Percentiles rank a stretch among this genome's conserved stretches.
Conservation (phyloP, 2,329 filamentous ascomycete species). For the Cordyceps tenuipes region DNA sequence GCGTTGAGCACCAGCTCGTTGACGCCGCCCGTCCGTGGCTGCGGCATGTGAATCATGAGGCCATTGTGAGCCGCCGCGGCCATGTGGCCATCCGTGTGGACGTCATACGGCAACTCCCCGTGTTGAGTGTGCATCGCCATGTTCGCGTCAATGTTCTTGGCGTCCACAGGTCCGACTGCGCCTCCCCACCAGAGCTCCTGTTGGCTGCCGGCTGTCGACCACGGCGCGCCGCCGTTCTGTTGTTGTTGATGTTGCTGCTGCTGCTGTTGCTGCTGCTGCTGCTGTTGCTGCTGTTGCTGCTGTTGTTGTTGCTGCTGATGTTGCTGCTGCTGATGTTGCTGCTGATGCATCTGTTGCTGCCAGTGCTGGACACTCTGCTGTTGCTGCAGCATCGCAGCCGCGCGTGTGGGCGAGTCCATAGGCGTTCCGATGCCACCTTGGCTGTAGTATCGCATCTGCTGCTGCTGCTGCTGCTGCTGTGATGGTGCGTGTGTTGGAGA, state of each 20-base stretch:
- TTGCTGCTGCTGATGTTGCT: constrained; percentile 13
- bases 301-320: constrained; percentile 15
- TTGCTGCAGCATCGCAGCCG: constrained; percentile 17
- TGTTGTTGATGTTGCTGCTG: constrained; percentile 15
- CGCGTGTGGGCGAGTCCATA: constrained; percentile 29
- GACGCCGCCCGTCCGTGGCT: constrained; percentile 31
- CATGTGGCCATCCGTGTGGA: neutral
- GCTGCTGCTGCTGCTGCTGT: constrained; percentile 12
- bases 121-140: constrained; percentile 17
- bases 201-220: constrained; percentile 10
- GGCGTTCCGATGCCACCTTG: constrained; percentile 28
- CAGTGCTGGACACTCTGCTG: constrained; percentile 15
- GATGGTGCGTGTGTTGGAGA: constrained; percentile 17
- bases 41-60: constrained; percentile 48
- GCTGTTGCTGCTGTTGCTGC: constrained; percentile 14
- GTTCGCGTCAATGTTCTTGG: constrained; percentile 27
- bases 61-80: constrained; percentile 18
- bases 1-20: constrained; percentile 25
- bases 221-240: neutral
- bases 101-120: constrained; percentile 11
- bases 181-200: constrained; percentile 23
- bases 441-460: constrained; percentile 23
- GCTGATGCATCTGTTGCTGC: constrained; percentile 15
- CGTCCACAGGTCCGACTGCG: constrained; percentile 18
- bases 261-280: constrained; percentile 14